Base-by-base conservation (phyloP, 2,329 filamentous ascomycete genomes). In the Penicillium sp. region DNA sequence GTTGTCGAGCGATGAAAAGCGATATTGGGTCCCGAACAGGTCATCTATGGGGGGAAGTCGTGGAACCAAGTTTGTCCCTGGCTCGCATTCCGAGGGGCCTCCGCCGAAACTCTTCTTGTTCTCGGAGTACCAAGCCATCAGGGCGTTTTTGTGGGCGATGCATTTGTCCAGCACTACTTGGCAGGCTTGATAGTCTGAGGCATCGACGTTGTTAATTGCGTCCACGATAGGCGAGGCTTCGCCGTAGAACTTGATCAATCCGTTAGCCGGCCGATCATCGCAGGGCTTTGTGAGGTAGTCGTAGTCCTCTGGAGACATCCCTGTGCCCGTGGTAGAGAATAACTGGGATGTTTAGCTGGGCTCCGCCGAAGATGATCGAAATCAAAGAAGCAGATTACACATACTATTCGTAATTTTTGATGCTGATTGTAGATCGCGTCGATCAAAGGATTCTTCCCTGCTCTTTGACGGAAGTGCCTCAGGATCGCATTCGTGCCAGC, bases 401-500 rank as follows among this genome's bases (percentile, higher is more conserved):
- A 16, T 50, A 58, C 56, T 31, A 58, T 39, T 41, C 50, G 41
- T 27, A 54, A 31, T 16, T 58, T 58, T 35, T 58, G 56, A 7
- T 54, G 52, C 36, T 58, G 41, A 31, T 58, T 24, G 31, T 58
- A 58, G 14, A 58, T 58, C 2, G 50, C 51, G 24, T 58, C 41
- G 22, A 58, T 47, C 2, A 58, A 50, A 18, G 50, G 24, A 27
- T 47, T 44, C 24, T 35, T 49, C 13, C 36, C 43, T 36, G 40
- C 50, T 14, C 22, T 43, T 18, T 27, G 50, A 16, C 50, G 50
- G 11, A 40, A 58, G 18, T 58, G 56, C 24, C 27, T 58, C 6
- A 58, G 24, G 19, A 58, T 54, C 6, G 56, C 56, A 27, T 58
- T 58, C 37, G 56, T 58, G 6, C 56, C 56, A 11, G 50, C 56